Percentiles rank a stretch among this genome's conserved stretches.
Evolutionary conservation across 2,329 filamentous ascomycete genomes (phyloP).

Genomic region (Apiospora arundinis): DNA sequence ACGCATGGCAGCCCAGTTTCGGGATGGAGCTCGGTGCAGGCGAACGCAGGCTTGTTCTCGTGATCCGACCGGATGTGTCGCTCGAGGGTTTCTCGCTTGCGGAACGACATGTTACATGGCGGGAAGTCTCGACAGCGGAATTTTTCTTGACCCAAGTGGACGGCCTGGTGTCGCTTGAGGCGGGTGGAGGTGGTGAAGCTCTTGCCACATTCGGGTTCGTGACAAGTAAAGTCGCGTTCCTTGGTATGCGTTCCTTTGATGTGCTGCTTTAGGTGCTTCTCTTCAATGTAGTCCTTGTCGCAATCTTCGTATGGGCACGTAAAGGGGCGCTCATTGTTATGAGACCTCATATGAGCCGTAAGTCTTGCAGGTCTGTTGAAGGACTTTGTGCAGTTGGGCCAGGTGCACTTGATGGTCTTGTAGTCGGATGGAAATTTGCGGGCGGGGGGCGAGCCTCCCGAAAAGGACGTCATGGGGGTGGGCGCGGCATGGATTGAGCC

Average conservation of each 20-base stretch:
- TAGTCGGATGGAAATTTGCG: constrained; percentile 70
- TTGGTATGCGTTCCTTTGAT: constrained; percentile 80
- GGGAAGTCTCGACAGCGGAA: constrained; percentile 75
- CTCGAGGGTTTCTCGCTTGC: constrained; percentile 86
- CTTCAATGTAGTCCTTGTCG: constrained; percentile 83
- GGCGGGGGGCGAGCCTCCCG: constrained; percentile 44
- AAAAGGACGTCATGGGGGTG: constrained; percentile 57
- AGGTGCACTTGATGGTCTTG: constrained; percentile 80
- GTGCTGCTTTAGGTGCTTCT: constrained; percentile 86
- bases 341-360: constrained; percentile 79
- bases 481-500: constrained; percentile 34
- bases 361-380: constrained; percentile 89
- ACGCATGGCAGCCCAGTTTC: constrained; percentile 54
- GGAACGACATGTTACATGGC: constrained; percentile 78
- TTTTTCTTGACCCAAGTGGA: constrained; percentile 78
- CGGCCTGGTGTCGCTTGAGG: constrained; percentile 77
- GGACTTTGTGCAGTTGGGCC: constrained; percentile 76
- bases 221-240: constrained; percentile 73
- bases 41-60: constrained; percentile 72
- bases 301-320: constrained; percentile 74
- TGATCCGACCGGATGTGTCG: constrained; percentile 83
- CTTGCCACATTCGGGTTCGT: constrained; percentile 76
- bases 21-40: constrained; percentile 61
- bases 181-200: constrained; percentile 81
- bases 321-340: constrained; percentile 85